These are phyloP conservation scores for Penicillium occitanis DNA, from an alignment of 2,329 filamentous ascomycete species.

Conservation along the genomic window DNA sequence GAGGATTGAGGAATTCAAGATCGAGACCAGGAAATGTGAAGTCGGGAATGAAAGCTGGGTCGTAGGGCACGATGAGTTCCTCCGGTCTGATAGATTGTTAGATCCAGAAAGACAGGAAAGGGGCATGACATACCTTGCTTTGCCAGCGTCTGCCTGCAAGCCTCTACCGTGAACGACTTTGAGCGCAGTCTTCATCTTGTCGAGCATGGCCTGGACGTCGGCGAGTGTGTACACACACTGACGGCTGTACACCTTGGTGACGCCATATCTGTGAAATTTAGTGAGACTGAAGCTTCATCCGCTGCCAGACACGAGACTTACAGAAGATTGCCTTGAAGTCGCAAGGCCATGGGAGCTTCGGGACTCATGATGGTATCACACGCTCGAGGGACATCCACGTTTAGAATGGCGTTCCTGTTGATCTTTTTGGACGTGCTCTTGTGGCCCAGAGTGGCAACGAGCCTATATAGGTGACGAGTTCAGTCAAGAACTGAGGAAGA, in stretches of 20 bases:
- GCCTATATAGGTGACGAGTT: constrained; percentile 55
- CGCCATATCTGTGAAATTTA: constrained; percentile 60
- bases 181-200: constrained; percentile 69
- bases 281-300: not conserved
- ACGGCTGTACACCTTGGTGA: constrained; percentile 80
- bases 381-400: constrained; percentile 82
- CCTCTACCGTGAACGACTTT: constrained; percentile 58
- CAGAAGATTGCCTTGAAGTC: constrained; percentile 86
- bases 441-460: constrained; percentile 82
- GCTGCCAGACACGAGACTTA: constrained; percentile 39
- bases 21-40: constrained; percentile 61
- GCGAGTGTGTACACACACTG: constrained; percentile 83
- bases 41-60: constrained; percentile 75
- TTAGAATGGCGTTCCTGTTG: constrained; percentile 80
- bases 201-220: constrained; percentile 74
- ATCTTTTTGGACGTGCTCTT: constrained; percentile 71
- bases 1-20: constrained; percentile 47
- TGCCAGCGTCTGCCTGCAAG: constrained; percentile 69
- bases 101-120: not conserved
- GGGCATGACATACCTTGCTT: constrained; percentile 60
- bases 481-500: not conserved
- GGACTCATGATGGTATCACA: constrained; percentile 85
- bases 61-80: constrained; percentile 75
- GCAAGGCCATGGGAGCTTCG: constrained; percentile 81
- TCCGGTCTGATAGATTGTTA: constrained; percentile 58